A percentile compares a stretch with the other conserved stretches of the same genome.
phyloP scores from a whole-genome alignment of 2,329 filamentous ascomycete genomes.

The Beauveria sp. region DNA sequence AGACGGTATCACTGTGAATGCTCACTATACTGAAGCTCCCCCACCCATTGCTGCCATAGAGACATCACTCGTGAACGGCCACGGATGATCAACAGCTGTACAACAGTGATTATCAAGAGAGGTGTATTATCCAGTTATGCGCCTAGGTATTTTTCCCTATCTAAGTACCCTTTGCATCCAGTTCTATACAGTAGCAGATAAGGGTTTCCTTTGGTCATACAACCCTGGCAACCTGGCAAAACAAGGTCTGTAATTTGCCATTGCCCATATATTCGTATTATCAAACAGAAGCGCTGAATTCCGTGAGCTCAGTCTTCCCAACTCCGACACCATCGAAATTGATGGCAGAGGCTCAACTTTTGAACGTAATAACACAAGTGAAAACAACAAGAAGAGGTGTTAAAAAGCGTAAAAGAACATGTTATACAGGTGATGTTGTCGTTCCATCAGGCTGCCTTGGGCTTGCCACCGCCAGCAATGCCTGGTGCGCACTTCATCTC shows the following conservation, averaged over 20 bases:
- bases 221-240: background rate
- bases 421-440: conserved; percentile 5
- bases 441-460: background rate
- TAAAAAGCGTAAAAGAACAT: background rate
- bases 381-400: conserved; percentile 1
- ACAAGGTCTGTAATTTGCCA: background rate
- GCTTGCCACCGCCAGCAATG: background rate
- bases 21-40: background rate
- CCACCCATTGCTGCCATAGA: too few species aligned
- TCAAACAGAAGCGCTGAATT: background rate
- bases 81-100: background rate
- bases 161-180: background rate
- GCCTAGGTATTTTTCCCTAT: conserved; percentile 1
- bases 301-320: background rate
- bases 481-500: background rate
- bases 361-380: conserved; percentile 9
- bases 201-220: background rate
- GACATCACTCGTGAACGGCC: too few species aligned
- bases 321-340: background rate
- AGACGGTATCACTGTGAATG: background rate
- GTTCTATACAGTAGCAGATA: background rate
- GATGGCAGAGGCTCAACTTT: background rate
- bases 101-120: background rate
- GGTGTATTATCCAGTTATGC: conserved; percentile 10
- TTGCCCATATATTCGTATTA: background rate